Percentiles rank a stretch among this genome's conserved stretches.
phyloP scores from a whole-genome alignment of 1,284 basidiomycete genomes.

The Ceratobasidium sp. region DNA sequence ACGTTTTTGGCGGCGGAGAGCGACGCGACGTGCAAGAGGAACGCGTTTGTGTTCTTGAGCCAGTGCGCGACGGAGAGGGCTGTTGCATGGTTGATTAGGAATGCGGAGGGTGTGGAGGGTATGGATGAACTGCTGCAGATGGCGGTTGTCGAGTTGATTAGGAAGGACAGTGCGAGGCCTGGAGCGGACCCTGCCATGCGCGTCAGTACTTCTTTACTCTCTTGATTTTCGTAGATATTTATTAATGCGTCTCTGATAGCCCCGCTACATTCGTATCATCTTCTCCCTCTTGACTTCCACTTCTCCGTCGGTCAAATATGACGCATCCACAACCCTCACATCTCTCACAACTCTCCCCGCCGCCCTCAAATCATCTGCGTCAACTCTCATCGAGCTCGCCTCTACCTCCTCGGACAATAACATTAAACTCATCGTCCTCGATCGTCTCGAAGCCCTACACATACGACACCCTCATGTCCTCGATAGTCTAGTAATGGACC shows the following conservation, averaged over 20 bases:
- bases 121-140: conserved; percentile 97
- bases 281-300: conserved; percentile 93
- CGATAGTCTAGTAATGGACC: conserved; percentile 95
- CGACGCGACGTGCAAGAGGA: conserved; percentile 96
- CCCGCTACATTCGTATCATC: conserved; percentile 93
- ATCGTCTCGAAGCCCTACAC: conserved; percentile 87
- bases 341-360: conserved; percentile 95
- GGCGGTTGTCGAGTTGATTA: conserved; percentile 93
- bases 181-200: conserved; percentile 74
- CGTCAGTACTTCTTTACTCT: conserved; percentile 60
- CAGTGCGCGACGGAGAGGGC: conserved; percentile 90
- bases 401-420: conserved; percentile 99
- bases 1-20: conserved; percentile 98
- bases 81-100: conserved; percentile 87
- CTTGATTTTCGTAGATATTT: background rate
- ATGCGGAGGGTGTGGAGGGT: conserved; percentile 84
- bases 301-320: conserved; percentile 97
- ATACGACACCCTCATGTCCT: conserved; percentile 91
- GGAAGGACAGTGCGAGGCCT: conserved; percentile 83
- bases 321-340: conserved; percentile 95
- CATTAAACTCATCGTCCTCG: conserved; percentile 97
- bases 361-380: conserved; percentile 95
- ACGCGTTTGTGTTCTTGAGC: conserved; percentile 95
- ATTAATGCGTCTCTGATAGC: conserved; percentile 58
- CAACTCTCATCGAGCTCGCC: conserved; percentile 89